These are phyloP conservation scores for Primulina eburnea DNA, from an alignment of 257 asterid genomes.

Conservation along the genomic window DNA sequence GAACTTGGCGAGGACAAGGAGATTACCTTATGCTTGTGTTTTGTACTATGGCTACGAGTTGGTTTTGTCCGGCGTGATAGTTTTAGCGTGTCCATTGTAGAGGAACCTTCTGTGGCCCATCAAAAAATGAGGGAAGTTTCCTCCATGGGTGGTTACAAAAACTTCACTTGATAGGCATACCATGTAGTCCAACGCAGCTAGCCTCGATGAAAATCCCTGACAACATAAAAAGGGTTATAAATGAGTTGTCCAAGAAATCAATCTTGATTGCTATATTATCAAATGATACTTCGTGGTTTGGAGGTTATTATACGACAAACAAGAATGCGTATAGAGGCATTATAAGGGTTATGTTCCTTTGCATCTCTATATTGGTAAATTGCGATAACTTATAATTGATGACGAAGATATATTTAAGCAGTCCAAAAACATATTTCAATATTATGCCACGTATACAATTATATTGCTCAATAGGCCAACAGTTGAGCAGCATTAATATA, in stretches of 20 bases:
- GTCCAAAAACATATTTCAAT: too few relatives aligned
- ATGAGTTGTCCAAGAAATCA: neutral
- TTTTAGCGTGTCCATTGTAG: slow-evolving; percentile 79
- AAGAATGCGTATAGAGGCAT: too few relatives aligned
- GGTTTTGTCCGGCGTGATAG: slow-evolving; percentile 79
- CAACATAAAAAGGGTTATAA: neutral
- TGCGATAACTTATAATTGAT: too few relatives aligned
- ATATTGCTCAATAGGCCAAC: too few relatives aligned
- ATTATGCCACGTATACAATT: too few relatives aligned
- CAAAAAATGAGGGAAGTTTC: slow-evolving; percentile 89
- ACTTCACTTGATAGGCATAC: slow-evolving; percentile 83
- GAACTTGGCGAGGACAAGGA: neutral
- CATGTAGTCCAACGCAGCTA: slow-evolving; percentile 86
- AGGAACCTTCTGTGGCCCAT: slow-evolving; percentile 84
- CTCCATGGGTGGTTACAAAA: slow-evolving; percentile 92
- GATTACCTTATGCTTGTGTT: slow-evolving; percentile 64
- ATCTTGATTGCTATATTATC: neutral
- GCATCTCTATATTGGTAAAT: too few relatives aligned
- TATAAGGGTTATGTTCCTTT: too few relatives aligned
- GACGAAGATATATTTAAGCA: too few relatives aligned
- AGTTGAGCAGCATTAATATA: too few relatives aligned
- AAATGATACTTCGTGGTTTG: too few relatives aligned
- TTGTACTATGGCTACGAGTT: slow-evolving; percentile 62
- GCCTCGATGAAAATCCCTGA: slow-evolving; percentile 73
- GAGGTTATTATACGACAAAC: too few relatives aligned